Base-by-base conservation (phyloP, 1,284 basidiomycete species). In the Schizophyllum amplum region DNA sequence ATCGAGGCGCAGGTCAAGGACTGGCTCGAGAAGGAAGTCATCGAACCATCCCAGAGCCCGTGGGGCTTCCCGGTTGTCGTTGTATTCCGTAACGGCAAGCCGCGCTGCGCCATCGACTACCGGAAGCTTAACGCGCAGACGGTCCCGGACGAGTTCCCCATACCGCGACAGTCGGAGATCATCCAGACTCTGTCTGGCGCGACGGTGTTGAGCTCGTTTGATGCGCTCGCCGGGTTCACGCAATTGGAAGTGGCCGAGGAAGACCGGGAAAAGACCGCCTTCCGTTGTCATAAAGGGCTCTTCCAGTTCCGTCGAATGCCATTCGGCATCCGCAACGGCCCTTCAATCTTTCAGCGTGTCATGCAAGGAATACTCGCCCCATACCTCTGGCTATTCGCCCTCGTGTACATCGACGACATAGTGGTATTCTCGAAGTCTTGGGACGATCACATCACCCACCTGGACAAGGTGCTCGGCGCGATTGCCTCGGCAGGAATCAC, bases 241-340 rank as follows among this genome's bases (percentile, higher is more conserved):
- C 75, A 77, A 55, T 52, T 76, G 0, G 62, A 62, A 9, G 67
- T 76, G 21, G 58, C 49, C 1, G 56, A 62, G 0, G 62, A 68
- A 4, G 70, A 69, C 24, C 60, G 60, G 13, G 64, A 70, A 52
- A 73, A 73, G 56, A 70, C 72, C 0, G 73, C 73, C 0, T 77
- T 68, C 49, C 56, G 70, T n/a, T 70, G 69, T 0, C 75, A 75
- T 59, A 56, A 61, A 42, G 76, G 75, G 4, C 62, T 76, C 0
- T 73, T 60, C 48, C 72, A 77, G 59, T 77, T 75, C 61, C 62
- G 60, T 42, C 53, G 69, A 15, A 74, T 78, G 71, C 75, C 74
- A 0, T 77, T 78, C 58, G 75, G 75, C 3, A 64, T 71, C 0
- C 61, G 67, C 1, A 76, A 75, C 56, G 72, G 74, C 0, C 75